Evolutionary conservation across 306 rosid species (phyloP).

Genomic region (Lathyrus aphaca): DNA sequence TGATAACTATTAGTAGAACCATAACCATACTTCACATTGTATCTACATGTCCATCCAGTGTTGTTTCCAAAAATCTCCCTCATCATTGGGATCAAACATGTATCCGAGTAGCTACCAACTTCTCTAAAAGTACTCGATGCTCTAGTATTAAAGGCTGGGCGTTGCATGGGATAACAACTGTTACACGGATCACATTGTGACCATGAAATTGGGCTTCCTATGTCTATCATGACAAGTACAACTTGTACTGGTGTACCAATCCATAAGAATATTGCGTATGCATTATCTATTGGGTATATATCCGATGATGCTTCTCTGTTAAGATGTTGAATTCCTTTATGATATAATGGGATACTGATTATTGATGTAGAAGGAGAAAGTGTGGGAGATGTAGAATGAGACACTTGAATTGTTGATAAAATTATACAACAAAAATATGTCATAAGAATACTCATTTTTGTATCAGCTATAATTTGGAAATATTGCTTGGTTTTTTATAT

Average conservation of each 20-base stretch:
- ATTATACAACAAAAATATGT: constrained; percentile 9
- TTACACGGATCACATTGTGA: constrained; percentile 47
- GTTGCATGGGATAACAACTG: constrained; percentile 39
- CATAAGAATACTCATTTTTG: constrained; percentile 23
- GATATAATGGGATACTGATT: constrained; percentile 40
- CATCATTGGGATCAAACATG: constrained; percentile 44
- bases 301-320: constrained; percentile 8
- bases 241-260: constrained; percentile 48
- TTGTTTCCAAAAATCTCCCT: constrained; percentile 25
- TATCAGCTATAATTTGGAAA: neutral
- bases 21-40: constrained; percentile 4
- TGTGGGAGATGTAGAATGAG: neutral
- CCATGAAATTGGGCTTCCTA: constrained; percentile 44
- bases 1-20: neutral
- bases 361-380: constrained; percentile 11
- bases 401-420: constrained; percentile 10
- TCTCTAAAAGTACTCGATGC: constrained; percentile 36
- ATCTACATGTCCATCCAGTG: constrained; percentile 35
- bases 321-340: constrained; percentile 1
- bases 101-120: constrained; percentile 35
- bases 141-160: constrained; percentile 33
- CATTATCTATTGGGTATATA: constrained; percentile 30
- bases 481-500: neutral
- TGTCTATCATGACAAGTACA: constrained; percentile 35
- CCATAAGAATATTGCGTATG: constrained; percentile 42